Evolutionary conservation across 2,329 filamentous ascomycete species (phyloP).

Genomic region (Fusarium luffae): DNA sequence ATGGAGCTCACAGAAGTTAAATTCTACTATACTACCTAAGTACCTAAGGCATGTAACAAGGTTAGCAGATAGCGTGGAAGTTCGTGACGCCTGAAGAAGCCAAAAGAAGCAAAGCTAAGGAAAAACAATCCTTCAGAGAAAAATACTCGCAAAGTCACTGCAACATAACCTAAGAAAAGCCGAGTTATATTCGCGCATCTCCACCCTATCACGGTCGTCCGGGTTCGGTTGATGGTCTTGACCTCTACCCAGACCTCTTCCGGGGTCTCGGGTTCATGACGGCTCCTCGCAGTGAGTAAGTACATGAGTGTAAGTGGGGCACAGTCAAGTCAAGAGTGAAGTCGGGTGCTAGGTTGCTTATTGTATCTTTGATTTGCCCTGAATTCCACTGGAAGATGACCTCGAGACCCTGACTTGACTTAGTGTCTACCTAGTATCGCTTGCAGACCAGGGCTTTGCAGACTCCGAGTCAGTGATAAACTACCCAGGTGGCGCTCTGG

Average conservation of each 20-base stretch:
- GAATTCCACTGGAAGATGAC: slow-evolving; percentile 24
- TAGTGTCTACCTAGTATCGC: not conserved
- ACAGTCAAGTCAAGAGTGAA: not conserved
- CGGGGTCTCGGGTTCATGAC: slow-evolving; percentile 32
- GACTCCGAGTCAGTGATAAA: slow-evolving; percentile 20
- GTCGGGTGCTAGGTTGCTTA: not conserved
- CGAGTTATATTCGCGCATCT: slow-evolving; percentile 53
- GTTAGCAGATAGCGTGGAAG: not conserved
- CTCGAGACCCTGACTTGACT: not conserved
- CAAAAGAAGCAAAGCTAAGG: not conserved
- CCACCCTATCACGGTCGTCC: slow-evolving; percentile 45
- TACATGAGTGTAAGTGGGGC: slow-evolving; percentile 6
- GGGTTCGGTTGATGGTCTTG: slow-evolving; percentile 19
- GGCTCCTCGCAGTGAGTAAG: slow-evolving; percentile 17
- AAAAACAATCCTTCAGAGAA: not conserved
- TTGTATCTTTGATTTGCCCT: slow-evolving; percentile 21
- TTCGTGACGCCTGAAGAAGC: not conserved
- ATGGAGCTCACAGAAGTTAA: not conserved
- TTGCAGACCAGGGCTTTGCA: not conserved
- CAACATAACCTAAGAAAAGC: slow-evolving; percentile 27
- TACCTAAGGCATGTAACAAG: not conserved
- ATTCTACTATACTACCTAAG: not conserved
- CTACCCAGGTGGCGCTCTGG: not conserved
- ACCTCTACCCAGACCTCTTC: slow-evolving; percentile 5
- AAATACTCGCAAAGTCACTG: slow-evolving; percentile 7